These are phyloP conservation scores for Acanthamoeba royreba DNA, from an alignment of 208 protist genomes.

Conservation along the genomic window DNA sequence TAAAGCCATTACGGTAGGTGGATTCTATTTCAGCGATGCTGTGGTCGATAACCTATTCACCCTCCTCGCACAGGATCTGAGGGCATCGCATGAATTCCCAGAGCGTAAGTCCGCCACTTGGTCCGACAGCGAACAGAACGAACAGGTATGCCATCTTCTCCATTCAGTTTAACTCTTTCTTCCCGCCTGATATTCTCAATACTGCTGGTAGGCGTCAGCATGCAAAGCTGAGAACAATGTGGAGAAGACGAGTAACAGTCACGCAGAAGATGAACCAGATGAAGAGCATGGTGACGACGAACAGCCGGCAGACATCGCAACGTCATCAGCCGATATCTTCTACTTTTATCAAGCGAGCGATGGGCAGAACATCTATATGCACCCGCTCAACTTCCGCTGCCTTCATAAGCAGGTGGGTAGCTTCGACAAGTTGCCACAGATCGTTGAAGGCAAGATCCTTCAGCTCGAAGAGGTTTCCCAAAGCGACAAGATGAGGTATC, in stretches of 20 bases:
- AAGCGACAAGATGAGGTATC: background rate
- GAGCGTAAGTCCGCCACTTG: background rate
- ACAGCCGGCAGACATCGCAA: background rate
- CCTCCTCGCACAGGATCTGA: background rate
- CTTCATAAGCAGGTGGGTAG: background rate
- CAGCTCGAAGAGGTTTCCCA: conserved; percentile 10
- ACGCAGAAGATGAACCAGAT: background rate
- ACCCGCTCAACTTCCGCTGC: conserved; percentile 4
- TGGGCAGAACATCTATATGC: conserved; percentile 18
- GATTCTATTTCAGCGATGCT: background rate
- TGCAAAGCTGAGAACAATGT: background rate
- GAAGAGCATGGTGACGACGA: background rate
- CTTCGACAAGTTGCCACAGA: background rate
- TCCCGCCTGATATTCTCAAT: background rate
- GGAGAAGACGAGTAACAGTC: background rate
- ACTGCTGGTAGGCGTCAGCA: background rate
- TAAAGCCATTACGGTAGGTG: background rate
- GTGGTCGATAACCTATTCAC: background rate
- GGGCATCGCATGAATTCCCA: background rate
- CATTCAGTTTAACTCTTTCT: background rate
- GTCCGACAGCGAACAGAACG: background rate
- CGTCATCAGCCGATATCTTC: background rate
- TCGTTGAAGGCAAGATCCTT: background rate
- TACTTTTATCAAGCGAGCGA: conserved; percentile 27
- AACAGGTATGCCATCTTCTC: background rate